Base-by-base conservation (phyloP, 495 filamentous ascomycete genomes). In the Penicillium roqueforti region DNA sequence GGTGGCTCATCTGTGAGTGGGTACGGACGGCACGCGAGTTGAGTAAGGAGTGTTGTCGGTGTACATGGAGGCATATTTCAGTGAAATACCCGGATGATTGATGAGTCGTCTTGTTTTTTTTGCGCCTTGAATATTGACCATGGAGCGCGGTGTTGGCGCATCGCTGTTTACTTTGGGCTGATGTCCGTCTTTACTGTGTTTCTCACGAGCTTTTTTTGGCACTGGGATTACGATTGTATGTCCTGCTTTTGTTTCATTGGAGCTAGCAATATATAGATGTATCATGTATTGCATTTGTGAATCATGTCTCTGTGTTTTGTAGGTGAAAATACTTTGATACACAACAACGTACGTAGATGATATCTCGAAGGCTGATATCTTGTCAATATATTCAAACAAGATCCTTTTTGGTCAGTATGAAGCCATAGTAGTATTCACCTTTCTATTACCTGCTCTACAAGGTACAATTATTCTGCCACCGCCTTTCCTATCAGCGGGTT, bases 121-220 rank as follows among this genome's bases (percentile, higher is more conserved):
- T 60, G 55, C 60, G 57, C 56, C 59, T 58, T 63, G 54, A 58
- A 66, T 53, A 68, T 59, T 59, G 61, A 65, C 61, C 64, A 72
- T 68, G 64, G 58, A 69, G 62, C 63, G 62, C 63, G 71, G 69
- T 69, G 69, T 74, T 72, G 56, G 69, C 68, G 66, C 58, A 60
- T 63, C 51, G 36, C 36, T 54, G 60, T 58, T 58, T 58, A 51
- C 41, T 53, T 47, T 25, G 43, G 50, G 47, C 43, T 54, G 55
- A 31, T 39, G 42, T 51, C 38, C 48, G 50, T 51, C 32, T 49
- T 55, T 55, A 13, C 45, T 40, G 46, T 46, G 42, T 55, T 59
- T 57, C 37, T 37, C 13, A 18, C 6, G 31, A 11, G 8, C n/a
- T n/a, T 25, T 20, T 40, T 34, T 37, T 23, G 13, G 11, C 3